Evolutionary conservation across 2,329 filamentous ascomycete species (phyloP), one percentile per base, ranked within the genome.

Genomic region (Stagonosporopsis vannaccii): DNA sequence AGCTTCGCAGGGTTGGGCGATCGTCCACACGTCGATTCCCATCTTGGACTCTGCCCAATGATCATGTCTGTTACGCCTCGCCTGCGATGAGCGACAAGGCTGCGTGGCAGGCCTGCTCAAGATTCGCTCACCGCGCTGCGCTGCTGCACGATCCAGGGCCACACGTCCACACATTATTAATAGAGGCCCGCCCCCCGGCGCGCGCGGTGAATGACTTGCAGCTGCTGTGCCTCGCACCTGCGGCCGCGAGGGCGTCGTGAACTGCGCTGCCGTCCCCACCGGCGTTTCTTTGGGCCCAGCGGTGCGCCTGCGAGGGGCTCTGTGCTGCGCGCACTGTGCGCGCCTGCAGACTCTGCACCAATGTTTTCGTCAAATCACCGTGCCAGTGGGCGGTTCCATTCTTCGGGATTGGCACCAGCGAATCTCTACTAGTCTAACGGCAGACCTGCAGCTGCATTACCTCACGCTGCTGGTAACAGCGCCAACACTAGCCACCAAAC

Each of bases 1-100:
- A 74, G 71, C 71, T 74, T 74, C 30, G 13, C 30, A 32, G 8
- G 30, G 30, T 32, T 73, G 51, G 54, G 59, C 32, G 67, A 72
- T 72, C 69, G 62, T 59, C 67, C 56, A 65, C 58, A 54, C 56
- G 32, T 45, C 47, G 42, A 46, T 50, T 60, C 62, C 45, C 60
- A 50, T 46, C 42, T 32, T 7, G 30, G 13, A n/a, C 13, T 50
- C 53, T 61, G 53, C 47, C 37, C 51, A 69, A 60, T 70, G 68
- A 66, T 56, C 30, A 32, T 13, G 30, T 62, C 67, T 63, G 67
- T 58, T 39, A 48, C 57, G 61, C 60, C 64, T 66, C 64, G 67
- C 67, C 58, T 66, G 54, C 52, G 49, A 51, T 32, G 39, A 45
- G 35, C 60, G 56, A 65, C 64, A 59, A 59, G 67, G 64, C 64